Evolutionary conservation across 139 green algal genomes (phyloP), one percentile per base, ranked within the genome.

Genomic region (Axilococcus clingmanii): DNA sequence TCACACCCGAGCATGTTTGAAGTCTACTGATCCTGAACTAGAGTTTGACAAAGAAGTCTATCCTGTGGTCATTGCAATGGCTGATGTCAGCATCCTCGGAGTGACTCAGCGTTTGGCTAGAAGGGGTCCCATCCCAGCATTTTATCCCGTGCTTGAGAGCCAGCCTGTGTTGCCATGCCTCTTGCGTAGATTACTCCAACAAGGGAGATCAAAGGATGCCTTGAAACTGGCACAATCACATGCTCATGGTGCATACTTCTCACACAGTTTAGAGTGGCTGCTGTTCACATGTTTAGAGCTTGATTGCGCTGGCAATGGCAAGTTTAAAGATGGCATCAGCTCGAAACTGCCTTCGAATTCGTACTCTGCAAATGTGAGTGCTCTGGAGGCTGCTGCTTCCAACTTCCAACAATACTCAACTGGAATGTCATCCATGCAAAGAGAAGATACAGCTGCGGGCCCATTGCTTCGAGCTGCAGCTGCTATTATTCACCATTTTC

Each of bases 11-110:
- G 33, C 7, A 24, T 40, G 22, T 28, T 8, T 12, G 22, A 50
- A 61, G 16, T 38, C 48, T 17, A 63, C 51, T 0, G 89, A 97
- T 65, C 81, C 88, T 0, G 89, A 97, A 81, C 82, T 97, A 16
- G 90, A 95, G 53, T 97, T 97, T 59, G 89, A 97, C 68, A 53
- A 72, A n/a, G 75, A 89, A 61, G 86, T 94, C 33, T 96, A 95
- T 63, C 90, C 90, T 1, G 66, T 96, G 22, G 84, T 86, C 29
- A 74, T 97, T 41, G 93, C 82, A 1, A 58, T 92, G 8, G 74
- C 80, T 5, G 87, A 89, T 28, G 84, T 83, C 2, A 73, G 85
- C 42, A 93, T 97, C 55, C 67, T 96, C 4, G 83, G 78, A 22
- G 57, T 90, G 1, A 80, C 59, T 5, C 79, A 89, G 67, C 52